Conservation (phyloP, 805 yeast genomes). For the Sugiyamaella floridensis region DNA sequence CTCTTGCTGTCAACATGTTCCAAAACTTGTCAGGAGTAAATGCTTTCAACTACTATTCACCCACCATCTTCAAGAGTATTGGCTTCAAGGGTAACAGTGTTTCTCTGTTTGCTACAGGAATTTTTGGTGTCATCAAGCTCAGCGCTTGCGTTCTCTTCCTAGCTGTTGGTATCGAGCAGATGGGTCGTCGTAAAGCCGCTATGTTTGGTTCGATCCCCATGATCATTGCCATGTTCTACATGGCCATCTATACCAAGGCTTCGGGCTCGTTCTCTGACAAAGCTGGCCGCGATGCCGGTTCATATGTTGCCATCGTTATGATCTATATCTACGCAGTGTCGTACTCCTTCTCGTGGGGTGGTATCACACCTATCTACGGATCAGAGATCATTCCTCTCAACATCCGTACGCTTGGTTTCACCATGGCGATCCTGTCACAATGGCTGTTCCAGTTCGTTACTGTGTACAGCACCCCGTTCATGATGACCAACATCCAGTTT, state of each 20-base stretch:
- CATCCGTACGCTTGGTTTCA: conserved; percentile 5
- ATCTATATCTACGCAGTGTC: conserved; percentile 8
- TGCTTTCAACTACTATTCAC: conserved; percentile 42
- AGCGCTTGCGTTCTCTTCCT: conserved; percentile 34
- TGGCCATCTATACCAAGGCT: conserved; percentile 42
- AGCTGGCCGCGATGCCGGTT: conserved; percentile 11
- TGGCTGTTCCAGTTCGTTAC: conserved; percentile 40
- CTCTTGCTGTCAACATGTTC: conserved; percentile 10
- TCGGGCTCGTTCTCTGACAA: conserved; percentile 32
- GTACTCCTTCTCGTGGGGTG: conserved; percentile 9
- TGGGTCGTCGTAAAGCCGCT: conserved; percentile 41
- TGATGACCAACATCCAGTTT: conserved; percentile 38
- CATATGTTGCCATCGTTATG: conserved; percentile 9
- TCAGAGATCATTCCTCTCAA: conserved; percentile 8
- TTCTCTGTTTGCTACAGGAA: conserved; percentile 44
- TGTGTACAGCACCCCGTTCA: conserved; percentile 41
- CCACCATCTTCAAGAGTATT: conserved; percentile 41
- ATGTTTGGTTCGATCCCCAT: conserved; percentile 36
- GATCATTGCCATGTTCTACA: conserved; percentile 41
- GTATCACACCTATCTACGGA: conserved; percentile 8
- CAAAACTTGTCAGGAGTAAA: conserved; percentile 13
- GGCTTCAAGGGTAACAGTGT: conserved; percentile 42
- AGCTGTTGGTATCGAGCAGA: conserved; percentile 40
- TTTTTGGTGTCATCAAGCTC: conserved; percentile 43
- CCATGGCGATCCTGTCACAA: conserved; percentile 9